Percentiles rank a stretch among this genome's conserved stretches.
Conservation (phyloP, 495 filamentous ascomycete species). For the Xylaria telfairii region DNA sequence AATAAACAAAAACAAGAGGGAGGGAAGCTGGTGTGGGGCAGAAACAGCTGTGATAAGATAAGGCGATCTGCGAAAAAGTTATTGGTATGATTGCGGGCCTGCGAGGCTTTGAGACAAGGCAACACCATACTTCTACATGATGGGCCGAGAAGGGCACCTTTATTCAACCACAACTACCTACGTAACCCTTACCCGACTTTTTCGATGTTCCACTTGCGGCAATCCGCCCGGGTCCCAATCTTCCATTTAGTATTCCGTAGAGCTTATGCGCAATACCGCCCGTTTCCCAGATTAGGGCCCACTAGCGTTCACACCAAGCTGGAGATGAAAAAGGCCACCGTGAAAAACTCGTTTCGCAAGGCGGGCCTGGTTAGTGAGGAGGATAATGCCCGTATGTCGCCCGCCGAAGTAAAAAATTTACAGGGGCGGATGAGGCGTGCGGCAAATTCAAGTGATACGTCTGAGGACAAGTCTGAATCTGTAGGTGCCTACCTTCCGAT, state of each 20-base stretch:
- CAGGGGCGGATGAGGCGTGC: background rate
- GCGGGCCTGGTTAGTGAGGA: too few species aligned
- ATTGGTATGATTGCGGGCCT: background rate
- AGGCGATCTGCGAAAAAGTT: background rate
- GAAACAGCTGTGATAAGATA: slow-evolving; percentile 7
- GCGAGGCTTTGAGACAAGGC: too few species aligned
- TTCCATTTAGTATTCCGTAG: background rate
- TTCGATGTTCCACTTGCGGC: background rate
- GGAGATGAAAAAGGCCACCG: background rate
- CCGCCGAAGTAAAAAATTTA: too few species aligned
- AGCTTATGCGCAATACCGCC: too few species aligned
- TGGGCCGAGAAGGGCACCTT: too few species aligned
- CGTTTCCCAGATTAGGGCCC: too few species aligned
- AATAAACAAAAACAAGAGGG: too few species aligned
- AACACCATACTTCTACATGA: background rate
- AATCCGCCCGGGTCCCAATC: background rate
- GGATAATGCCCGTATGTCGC: too few species aligned
- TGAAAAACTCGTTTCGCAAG: background rate
- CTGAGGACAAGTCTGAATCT: background rate
- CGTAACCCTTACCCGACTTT: too few species aligned
- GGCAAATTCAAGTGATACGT: background rate
- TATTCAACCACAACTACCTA: too few species aligned
- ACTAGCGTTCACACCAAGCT: background rate
- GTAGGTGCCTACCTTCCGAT: background rate
- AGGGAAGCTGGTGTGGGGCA: slow-evolving; percentile 12